Evolutionary conservation across 176 grass and related monocot species (phyloP).

Genomic region (Eragrostis nindensis): DNA sequence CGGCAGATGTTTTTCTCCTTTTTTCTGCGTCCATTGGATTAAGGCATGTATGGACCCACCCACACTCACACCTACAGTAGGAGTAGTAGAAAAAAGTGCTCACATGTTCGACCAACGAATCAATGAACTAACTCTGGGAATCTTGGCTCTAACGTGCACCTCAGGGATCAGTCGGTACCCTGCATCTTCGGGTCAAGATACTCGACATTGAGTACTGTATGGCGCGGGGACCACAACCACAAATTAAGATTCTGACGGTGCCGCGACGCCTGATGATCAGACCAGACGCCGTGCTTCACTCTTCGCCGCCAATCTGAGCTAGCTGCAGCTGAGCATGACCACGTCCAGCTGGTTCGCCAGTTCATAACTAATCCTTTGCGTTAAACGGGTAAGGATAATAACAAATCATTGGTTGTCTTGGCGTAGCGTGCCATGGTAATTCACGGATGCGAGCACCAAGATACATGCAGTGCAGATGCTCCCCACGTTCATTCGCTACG

Average conservation of each 20-base stretch:
- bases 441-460: not conserved
- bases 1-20: not conserved
- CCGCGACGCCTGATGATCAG: not conserved
- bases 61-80: not conserved
- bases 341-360: too few species aligned
- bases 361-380: not conserved
- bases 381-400: too few species aligned
- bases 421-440: not conserved
- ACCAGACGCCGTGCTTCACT: not conserved
- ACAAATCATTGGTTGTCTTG: not conserved
- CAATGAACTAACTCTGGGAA: not conserved
- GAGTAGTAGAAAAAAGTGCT: not conserved
- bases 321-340: not conserved
- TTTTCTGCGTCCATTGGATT: not conserved
- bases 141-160: not conserved
- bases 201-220: not conserved
- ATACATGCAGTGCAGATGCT: not conserved
- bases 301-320: not conserved
- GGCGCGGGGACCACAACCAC: not conserved
- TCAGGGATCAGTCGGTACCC: not conserved
- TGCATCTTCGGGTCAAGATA: slow-evolving; percentile 27
- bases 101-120: not conserved
- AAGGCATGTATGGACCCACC: not conserved
- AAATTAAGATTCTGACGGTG: not conserved
- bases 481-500: too few species aligned